phyloP scores from a whole-genome alignment of 2,329 filamentous ascomycete genomes.

The Trichoderma sp. region DNA sequence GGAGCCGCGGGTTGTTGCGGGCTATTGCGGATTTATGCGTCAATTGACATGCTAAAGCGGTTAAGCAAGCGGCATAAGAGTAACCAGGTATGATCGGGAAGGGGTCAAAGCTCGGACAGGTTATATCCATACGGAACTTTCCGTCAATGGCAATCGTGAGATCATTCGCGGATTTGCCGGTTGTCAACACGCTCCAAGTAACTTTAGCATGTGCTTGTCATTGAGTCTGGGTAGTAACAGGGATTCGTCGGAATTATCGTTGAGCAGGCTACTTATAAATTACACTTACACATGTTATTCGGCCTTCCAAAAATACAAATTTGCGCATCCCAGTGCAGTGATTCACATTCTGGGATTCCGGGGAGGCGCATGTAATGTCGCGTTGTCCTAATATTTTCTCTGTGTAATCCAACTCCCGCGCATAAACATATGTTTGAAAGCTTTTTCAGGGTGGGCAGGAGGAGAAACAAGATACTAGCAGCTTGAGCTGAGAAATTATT shows the following conservation, averaged over 20 bases:
- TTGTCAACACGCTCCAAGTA: no score
- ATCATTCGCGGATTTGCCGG: no score
- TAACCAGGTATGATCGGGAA: background rate
- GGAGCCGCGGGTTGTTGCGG: background rate
- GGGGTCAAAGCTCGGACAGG: background rate
- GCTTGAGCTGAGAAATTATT: no score
- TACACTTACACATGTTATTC: fast-evolving
- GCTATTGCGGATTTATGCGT: no score
- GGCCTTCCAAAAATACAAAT: background rate
- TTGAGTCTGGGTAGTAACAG: no score
- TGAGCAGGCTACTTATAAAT: background rate
- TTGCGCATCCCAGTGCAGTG: background rate
- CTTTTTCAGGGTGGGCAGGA: background rate
- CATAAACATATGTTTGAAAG: background rate
- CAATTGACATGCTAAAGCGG: background rate
- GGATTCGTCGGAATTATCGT: background rate
- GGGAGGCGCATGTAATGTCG: background rate
- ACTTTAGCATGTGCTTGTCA: no score
- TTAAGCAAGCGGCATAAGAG: background rate
- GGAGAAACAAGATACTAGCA: no score
- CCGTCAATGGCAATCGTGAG: background rate
- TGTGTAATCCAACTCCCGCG: background rate
- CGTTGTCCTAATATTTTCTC: background rate
- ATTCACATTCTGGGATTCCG: background rate
- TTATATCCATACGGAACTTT: background rate